Percentiles rank a stretch among this genome's conserved stretches.
phyloP scores from a whole-genome alignment of 495 filamentous ascomycete species.

The Geopyxis carbonaria region DNA sequence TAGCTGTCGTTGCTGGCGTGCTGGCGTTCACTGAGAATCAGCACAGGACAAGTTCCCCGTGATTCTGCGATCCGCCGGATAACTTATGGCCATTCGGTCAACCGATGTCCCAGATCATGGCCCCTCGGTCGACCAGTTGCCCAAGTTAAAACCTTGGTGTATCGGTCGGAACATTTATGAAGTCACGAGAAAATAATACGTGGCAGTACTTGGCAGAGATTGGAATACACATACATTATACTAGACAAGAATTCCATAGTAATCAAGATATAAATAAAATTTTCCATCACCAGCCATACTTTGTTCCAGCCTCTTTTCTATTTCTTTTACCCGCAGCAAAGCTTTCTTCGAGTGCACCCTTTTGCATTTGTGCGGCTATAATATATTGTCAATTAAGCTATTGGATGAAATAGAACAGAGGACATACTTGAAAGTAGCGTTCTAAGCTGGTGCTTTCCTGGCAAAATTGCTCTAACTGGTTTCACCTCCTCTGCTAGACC shows the following conservation, averaged over 20 bases:
- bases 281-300: conserved; percentile 20
- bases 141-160: too few species aligned
- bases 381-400: background rate
- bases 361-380: conserved; percentile 23
- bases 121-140: too few species aligned
- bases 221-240: too few species aligned
- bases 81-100: too few species aligned
- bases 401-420: background rate
- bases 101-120: too few species aligned
- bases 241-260: background rate
- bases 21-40: too few species aligned
- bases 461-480: conserved; percentile 22
- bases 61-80: too few species aligned
- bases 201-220: too few species aligned
- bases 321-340: conserved; percentile 24
- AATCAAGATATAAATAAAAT: background rate
- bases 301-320: conserved; percentile 23
- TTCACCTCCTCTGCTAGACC: conserved; percentile 22
- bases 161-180: too few species aligned
- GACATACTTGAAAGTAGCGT: conserved; percentile 21
- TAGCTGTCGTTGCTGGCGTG: too few species aligned
- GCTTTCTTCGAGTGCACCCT: conserved; percentile 22
- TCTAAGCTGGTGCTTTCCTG: conserved; percentile 23
- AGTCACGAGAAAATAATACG: too few species aligned
- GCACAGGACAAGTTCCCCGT: too few species aligned